Evolutionary conservation across 805 yeast genomes (phyloP), one percentile per base, ranked within the genome.

Genomic region (Kodamaea laetipori): DNA sequence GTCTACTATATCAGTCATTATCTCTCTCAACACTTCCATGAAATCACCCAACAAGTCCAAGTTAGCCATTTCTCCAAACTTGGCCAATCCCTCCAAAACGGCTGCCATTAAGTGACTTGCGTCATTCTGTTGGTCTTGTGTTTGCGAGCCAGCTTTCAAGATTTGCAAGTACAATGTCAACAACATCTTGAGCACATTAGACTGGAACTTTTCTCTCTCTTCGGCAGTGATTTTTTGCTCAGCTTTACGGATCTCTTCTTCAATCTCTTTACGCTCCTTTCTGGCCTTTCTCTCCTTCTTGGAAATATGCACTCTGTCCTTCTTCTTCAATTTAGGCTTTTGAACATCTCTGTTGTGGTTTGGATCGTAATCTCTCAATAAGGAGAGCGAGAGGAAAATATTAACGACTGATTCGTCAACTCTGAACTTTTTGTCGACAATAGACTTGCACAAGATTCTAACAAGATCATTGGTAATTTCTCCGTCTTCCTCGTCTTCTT

Each of bases 31-130:
- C 6, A 90, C 96, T 59, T 85, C 95, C 40, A 94, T 71, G 64
- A 94, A 82, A 61, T 94, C 99, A 18, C 98, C 98, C 53, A 94
- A 76, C 35, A 94, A 71, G 52, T 94, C 98, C 45, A 92, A 81
- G 59, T 94, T 94, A 17, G 95, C 90, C 82, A 90, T 82, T 56
- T 85, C 94, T 2, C 98, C 96, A 59, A 84, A 90, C 57, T 81
- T 80, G 1, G 97, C 86, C 44, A 94, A 67, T 3, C 98, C 98
- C 67, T 94, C 98, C 43, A 94, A 71, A 0, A 92, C 95, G 0
- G 92, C 76, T 6, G 95, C 96, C 73, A 89, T 81, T 41, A 94
- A 69, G 10, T 46, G 45, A 21, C 51, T 52, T 13, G 78, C 76
- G 28, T 80, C 77, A 13, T 82, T 77, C 35, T 80, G 74, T 2